phyloP scores from a whole-genome alignment of 2,329 filamentous ascomycete species.

The Magnaporthales sp. region DNA sequence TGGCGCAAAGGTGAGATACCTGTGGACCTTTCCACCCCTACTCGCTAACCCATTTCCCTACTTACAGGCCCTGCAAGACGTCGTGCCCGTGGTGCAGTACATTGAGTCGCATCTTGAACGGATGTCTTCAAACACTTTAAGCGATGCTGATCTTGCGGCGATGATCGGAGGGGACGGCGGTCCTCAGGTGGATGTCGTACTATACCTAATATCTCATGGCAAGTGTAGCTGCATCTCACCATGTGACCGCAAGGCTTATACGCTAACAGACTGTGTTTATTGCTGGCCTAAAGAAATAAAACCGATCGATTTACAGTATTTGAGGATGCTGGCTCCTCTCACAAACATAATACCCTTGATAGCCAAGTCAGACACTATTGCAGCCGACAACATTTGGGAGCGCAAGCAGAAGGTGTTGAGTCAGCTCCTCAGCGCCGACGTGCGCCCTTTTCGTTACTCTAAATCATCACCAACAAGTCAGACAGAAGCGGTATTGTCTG shows the following conservation, averaged over 20 bases:
- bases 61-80: not conserved
- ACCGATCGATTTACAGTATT: conserved; percentile 59
- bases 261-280: not conserved
- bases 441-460: conserved; percentile 61
- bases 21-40: not conserved
- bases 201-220: conserved; percentile 75
- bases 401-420: conserved; percentile 52
- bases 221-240: conserved; percentile 18
- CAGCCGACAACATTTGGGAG: conserved; percentile 42
- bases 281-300: conserved; percentile 38
- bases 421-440: conserved; percentile 45
- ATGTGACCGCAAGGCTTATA: not conserved
- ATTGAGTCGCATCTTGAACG: conserved; percentile 61
- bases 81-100: conserved; percentile 58
- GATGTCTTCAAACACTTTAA: conserved; percentile 54
- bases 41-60: not conserved
- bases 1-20: conserved; percentile 30
- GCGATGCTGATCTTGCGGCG: conserved; percentile 65
- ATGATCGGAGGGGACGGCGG: conserved; percentile 77
- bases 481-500: conserved; percentile 50
- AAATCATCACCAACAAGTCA: conserved; percentile 18
- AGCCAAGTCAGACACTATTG: conserved; percentile 64
- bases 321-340: conserved; percentile 58
- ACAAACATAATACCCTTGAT: conserved; percentile 84
- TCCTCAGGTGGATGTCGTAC: conserved; percentile 71